Evolutionary conservation across 106 monocot genomes (phyloP).

Genomic region (Triglochin maritima): DNA sequence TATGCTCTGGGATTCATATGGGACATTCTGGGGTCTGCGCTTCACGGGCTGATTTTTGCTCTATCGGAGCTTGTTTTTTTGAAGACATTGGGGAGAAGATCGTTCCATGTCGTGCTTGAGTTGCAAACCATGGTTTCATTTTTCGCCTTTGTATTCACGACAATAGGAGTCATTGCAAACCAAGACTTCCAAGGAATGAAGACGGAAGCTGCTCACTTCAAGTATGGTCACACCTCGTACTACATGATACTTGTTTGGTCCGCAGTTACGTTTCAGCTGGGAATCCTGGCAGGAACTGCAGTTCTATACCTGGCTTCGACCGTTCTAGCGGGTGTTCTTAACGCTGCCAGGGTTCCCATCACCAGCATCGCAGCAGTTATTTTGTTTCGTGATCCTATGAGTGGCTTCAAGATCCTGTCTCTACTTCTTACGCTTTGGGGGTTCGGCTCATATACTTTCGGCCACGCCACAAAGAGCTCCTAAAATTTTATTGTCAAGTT

Average conservation of each 20-base stretch:
- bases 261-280: slow-evolving; percentile 81
- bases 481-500: no score
- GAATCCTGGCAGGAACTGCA: slow-evolving; percentile 68
- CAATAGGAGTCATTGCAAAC: slow-evolving; percentile 46
- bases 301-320: slow-evolving; percentile 87
- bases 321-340: slow-evolving; percentile 82
- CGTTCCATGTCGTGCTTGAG: slow-evolving; percentile 85
- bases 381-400: slow-evolving; percentile 81
- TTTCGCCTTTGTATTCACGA: slow-evolving; percentile 61
- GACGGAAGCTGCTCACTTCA: slow-evolving; percentile 44
- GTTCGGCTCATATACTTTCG: slow-evolving; percentile 69
- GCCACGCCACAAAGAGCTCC: slow-evolving; percentile 12
- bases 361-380: slow-evolving; percentile 77
- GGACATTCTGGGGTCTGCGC: slow-evolving; percentile 84
- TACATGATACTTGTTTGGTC: slow-evolving; percentile 67
- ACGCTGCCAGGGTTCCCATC: slow-evolving; percentile 82
- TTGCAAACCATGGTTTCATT: slow-evolving; percentile 87
- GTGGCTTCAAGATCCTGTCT: slow-evolving; percentile 82
- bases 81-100: slow-evolving; percentile 56
- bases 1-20: slow-evolving; percentile 59
- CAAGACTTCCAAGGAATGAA: slow-evolving; percentile 53
- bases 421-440: slow-evolving; percentile 89
- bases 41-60: slow-evolving; percentile 94
- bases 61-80: slow-evolving; percentile 77
- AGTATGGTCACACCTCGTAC: slow-evolving; percentile 48